Evolutionary conservation across 1,139 yeast species (phyloP).

Genomic region (Pichia sp.): DNA sequence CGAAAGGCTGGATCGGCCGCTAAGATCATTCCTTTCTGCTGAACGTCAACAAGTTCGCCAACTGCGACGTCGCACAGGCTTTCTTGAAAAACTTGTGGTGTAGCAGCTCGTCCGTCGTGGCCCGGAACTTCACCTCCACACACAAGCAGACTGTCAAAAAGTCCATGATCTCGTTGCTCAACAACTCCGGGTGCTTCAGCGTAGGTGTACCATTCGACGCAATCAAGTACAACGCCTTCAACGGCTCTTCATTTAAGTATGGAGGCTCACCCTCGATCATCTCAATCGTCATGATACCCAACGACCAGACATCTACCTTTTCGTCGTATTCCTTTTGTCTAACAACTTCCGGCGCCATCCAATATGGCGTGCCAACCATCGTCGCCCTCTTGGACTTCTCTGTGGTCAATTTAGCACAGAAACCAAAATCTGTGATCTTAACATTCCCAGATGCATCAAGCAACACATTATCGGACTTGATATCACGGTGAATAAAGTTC

Average conservation of each 20-base stretch:
- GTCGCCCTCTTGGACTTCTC: conserved; percentile 93
- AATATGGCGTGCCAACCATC: conserved; percentile 98
- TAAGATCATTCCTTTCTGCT: conserved; percentile 15
- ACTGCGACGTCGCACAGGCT: conserved; percentile 64
- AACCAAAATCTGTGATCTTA: conserved; percentile 95
- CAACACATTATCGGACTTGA: conserved; percentile 89
- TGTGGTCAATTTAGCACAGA: conserved; percentile 93
- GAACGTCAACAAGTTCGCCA: conserved; percentile 51
- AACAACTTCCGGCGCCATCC: conserved; percentile 99
- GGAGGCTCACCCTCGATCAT: conserved; percentile 99
- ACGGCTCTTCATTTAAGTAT: conserved; percentile 90
- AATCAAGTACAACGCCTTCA: conserved; percentile 81
- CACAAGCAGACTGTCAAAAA: conserved; percentile 89
- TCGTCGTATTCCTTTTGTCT: conserved; percentile 95
- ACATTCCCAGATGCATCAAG: conserved; percentile 84
- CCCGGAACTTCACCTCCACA: conserved; percentile 90
- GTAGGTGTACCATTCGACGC: conserved; percentile 98
- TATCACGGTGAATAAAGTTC: conserved; percentile 92
- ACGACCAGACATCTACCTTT: conserved; percentile 96
- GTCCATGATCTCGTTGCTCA: conserved; percentile 76
- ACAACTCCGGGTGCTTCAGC: conserved; percentile 76
- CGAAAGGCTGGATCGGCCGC: not conserved
- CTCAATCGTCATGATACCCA: conserved; percentile 97
- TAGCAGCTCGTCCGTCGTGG: conserved; percentile 81
- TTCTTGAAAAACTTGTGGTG: conserved; percentile 73